phyloP scores from a whole-genome alignment of 108 stramenopile species.

The Pseudonitzschia multiseries region DNA sequence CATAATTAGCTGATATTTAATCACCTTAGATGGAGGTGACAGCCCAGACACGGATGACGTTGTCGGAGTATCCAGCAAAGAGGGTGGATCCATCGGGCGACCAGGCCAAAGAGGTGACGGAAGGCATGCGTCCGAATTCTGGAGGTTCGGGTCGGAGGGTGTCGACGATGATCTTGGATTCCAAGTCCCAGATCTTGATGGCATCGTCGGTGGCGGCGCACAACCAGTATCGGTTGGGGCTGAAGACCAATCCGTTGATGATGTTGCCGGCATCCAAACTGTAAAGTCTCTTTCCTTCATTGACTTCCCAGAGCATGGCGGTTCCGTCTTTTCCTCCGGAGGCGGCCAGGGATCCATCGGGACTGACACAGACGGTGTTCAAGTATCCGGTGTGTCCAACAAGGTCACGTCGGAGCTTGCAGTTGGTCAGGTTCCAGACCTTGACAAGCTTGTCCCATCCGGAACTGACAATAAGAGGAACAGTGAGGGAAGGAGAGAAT shows the following conservation, averaged over 20 bases:
- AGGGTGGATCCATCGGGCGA: constrained; percentile 95
- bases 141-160: constrained; percentile 85
- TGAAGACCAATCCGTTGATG: constrained; percentile 98
- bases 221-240: constrained; percentile 99
- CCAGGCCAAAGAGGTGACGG: constrained; percentile 98
- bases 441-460: constrained; percentile 99
- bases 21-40: constrained; percentile 56
- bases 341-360: constrained; percentile 98
- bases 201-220: constrained; percentile 97
- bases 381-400: constrained; percentile 99
- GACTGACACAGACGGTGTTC: constrained; percentile 99
- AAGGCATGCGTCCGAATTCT: constrained; percentile 71
- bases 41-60: constrained; percentile 92
- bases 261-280: constrained; percentile 97
- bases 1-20: neutral
- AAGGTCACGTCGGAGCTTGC: constrained; percentile 97
- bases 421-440: constrained; percentile 98
- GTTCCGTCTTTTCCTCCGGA: constrained; percentile 99
- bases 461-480: constrained; percentile 96
- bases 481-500: constrained; percentile 92
- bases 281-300: constrained; percentile 99
- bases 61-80: constrained; percentile 98
- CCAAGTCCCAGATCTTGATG: constrained; percentile 99
- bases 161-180: constrained; percentile 96
- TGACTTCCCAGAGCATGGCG: constrained; percentile 99